Conservation (phyloP, 768 basidiomycete genomes). For the Suillus hirtellus region DNA sequence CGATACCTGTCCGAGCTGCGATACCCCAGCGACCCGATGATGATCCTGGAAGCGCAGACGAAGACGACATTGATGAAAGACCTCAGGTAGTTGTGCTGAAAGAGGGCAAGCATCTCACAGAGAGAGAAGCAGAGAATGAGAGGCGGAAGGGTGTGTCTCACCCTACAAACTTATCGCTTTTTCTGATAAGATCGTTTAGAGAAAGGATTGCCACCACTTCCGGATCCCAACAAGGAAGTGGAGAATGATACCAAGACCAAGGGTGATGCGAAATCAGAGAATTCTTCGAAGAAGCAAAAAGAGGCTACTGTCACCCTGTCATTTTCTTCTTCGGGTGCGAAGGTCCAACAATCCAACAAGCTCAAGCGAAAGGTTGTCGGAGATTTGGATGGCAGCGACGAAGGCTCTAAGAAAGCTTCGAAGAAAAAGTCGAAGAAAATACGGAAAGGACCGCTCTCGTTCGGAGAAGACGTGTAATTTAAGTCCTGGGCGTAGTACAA, state of each 20-base stretch:
- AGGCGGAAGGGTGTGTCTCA: conserved; percentile 60
- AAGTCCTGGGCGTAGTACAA: background rate
- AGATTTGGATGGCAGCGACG: conserved; percentile 32
- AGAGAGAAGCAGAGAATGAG: conserved; percentile 76
- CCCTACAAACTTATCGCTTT: conserved; percentile 6
- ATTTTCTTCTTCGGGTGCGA: conserved; percentile 39
- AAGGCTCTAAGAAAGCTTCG: conserved; percentile 26
- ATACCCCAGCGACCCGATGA: conserved; percentile 69
- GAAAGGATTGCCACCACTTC: conserved; percentile 59
- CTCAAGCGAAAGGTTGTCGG: conserved; percentile 38
- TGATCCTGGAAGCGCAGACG: conserved; percentile 73
- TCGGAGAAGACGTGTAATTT: conserved; percentile 31
- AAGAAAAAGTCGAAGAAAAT: conserved; percentile 60
- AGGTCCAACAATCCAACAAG: conserved; percentile 28
- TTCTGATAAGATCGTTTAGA: conserved; percentile 39
- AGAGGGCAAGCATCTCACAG: conserved; percentile 84
- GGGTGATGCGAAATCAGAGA: conserved; percentile 23
- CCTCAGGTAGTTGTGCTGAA: conserved; percentile 89
- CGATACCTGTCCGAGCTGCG: conserved; percentile 72
- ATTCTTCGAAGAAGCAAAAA: conserved; percentile 23
- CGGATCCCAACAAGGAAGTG: conserved; percentile 35
- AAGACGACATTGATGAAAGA: conserved; percentile 73
- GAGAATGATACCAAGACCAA: conserved; percentile 33
- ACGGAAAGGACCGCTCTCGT: conserved; percentile 40
- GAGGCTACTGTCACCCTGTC: conserved; percentile 30